Conservation (phyloP, 805 yeast genomes). For the Blastobotrys chiropterorum region DNA sequence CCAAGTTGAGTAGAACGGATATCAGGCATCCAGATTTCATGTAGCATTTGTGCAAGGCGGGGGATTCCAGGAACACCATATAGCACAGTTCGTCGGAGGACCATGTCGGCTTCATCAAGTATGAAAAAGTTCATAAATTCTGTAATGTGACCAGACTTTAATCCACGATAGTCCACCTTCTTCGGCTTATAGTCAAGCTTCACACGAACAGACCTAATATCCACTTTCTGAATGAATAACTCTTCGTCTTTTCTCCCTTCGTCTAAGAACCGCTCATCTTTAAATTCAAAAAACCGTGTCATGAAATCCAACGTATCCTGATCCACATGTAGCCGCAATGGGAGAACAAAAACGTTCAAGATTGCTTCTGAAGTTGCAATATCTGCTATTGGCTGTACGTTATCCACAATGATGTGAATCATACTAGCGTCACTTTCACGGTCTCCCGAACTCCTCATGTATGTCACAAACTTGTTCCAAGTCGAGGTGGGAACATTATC, state of each 20-base stretch:
- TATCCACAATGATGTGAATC: slow-evolving; percentile 47
- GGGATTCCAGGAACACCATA: slow-evolving; percentile 77
- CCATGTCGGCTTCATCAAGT: slow-evolving; percentile 76
- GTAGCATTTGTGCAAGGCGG: slow-evolving; percentile 48
- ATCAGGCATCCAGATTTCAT: slow-evolving; percentile 82
- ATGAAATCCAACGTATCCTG: slow-evolving; percentile 89
- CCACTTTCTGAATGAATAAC: slow-evolving; percentile 58
- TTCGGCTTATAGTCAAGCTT: slow-evolving; percentile 90
- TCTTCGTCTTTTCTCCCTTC: slow-evolving; percentile 48
- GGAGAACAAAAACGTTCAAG: slow-evolving; percentile 51
- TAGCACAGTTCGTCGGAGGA: slow-evolving; percentile 52
- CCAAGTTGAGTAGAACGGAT: slow-evolving; percentile 73
- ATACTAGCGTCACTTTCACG: slow-evolving; percentile 64
- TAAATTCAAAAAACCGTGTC: slow-evolving; percentile 73
- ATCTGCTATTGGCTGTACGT: slow-evolving; percentile 56
- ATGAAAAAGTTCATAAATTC: slow-evolving; percentile 87
- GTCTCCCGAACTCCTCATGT: slow-evolving; percentile 62
- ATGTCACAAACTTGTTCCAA: slow-evolving; percentile 79
- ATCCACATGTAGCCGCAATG: slow-evolving; percentile 78
- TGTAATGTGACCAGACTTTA: slow-evolving; percentile 77
- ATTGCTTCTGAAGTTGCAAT: slow-evolving; percentile 66
- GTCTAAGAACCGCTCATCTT: slow-evolving; percentile 52
- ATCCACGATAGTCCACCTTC: slow-evolving; percentile 75
- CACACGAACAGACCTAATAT: slow-evolving; percentile 43
- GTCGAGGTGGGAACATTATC: slow-evolving; percentile 84